A percentile compares a stretch with the other conserved stretches of the same genome.
Evolutionary conservation across 495 filamentous ascomycete species (phyloP).

Genomic region (Penicillium pancosmium): DNA sequence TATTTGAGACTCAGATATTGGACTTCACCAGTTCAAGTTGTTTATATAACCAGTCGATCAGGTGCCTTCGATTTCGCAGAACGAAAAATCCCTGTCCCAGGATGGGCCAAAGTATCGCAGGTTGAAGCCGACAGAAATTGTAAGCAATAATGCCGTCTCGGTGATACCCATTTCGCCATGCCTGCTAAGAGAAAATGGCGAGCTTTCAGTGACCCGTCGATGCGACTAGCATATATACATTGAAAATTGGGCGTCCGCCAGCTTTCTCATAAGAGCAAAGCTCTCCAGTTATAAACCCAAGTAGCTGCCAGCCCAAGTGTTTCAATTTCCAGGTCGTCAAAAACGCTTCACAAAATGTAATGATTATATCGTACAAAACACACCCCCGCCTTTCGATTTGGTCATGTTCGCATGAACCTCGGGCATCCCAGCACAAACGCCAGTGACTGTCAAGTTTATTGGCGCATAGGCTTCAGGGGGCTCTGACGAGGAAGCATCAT

Average conservation of each 20-base stretch:
- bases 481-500: constrained; percentile 52
- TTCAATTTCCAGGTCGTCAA: constrained; percentile 7
- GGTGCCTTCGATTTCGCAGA: too few species aligned
- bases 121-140: too few species aligned
- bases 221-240: constrained; percentile 12
- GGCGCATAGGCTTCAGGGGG: constrained; percentile 38
- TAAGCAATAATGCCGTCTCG: background rate
- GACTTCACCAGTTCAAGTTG: too few species aligned
- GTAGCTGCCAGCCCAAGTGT: background rate
- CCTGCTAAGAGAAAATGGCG: background rate
- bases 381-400: constrained; percentile 20
- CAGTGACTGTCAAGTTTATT: constrained; percentile 26
- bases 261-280: background rate
- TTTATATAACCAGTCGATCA: too few species aligned
- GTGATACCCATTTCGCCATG: background rate
- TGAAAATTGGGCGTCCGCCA: background rate
- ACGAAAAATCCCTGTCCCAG: too few species aligned
- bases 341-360: constrained; percentile 22
- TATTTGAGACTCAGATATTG: too few species aligned
- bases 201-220: background rate
- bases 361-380: constrained; percentile 43
- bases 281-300: background rate
- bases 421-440: constrained; percentile 10
- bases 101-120: too few species aligned
- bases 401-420: constrained; percentile 30